Percentiles rank a stretch among this genome's conserved stretches.
Evolutionary conservation across 1,139 yeast genomes (phyloP).

Genomic region (Zygoascus meyerae): DNA sequence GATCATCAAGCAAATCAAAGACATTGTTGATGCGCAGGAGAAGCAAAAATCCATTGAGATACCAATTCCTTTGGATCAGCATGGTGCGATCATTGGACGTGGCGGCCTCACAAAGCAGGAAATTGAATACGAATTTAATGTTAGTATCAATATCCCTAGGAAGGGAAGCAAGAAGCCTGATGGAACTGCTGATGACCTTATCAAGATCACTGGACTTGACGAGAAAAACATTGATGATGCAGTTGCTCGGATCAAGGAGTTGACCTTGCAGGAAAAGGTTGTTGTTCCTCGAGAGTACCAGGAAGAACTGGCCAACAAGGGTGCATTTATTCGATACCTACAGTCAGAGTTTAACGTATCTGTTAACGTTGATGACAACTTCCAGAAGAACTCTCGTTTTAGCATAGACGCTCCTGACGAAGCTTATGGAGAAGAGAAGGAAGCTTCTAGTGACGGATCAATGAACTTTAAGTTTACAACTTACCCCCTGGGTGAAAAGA

Average conservation of each 20-base stretch:
- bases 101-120: conserved; percentile 71
- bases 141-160: conserved; percentile 61
- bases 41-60: conserved; percentile 52
- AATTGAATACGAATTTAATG: conserved; percentile 64
- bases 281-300: conserved; percentile 56
- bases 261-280: conserved; percentile 40
- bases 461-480: conserved; percentile 28
- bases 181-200: conserved; percentile 34
- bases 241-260: conserved; percentile 27
- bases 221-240: conserved; percentile 33
- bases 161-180: conserved; percentile 41
- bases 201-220: conserved; percentile 31
- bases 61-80: conserved; percentile 67
- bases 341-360: conserved; percentile 52
- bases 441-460: conserved; percentile 17
- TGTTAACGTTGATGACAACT: conserved; percentile 37
- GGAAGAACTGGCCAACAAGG: conserved; percentile 61
- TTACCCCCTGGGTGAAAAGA: conserved; percentile 17
- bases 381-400: conserved; percentile 13
- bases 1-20: conserved; percentile 58
- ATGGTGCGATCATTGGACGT: conserved; percentile 74
- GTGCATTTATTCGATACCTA: conserved; percentile 56
- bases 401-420: conserved; percentile 38
- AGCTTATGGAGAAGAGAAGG: conserved; percentile 39
- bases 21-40: conserved; percentile 61